Evolutionary conservation across 129 eudicot genomes (phyloP).

Genomic region (Dittrichia graveolens): DNA sequence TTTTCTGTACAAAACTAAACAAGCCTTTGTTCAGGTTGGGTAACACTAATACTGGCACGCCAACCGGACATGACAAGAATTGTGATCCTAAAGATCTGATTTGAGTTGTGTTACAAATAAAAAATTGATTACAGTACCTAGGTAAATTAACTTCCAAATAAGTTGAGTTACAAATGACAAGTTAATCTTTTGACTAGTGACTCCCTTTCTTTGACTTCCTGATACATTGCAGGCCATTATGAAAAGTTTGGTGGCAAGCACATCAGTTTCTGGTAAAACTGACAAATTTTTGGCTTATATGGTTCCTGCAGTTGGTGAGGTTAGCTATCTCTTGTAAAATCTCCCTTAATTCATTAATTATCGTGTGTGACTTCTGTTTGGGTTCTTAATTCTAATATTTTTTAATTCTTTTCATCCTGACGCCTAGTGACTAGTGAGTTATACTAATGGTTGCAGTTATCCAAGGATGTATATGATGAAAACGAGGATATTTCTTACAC

Average conservation of each 20-base stretch:
- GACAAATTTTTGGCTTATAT: slow-evolving; percentile 84
- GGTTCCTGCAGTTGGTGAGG: slow-evolving; percentile 88
- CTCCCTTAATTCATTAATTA: no score
- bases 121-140: no score
- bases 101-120: no score
- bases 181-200: no score
- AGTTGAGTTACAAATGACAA: slow-evolving; percentile 1
- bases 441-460: slow-evolving; percentile 50
- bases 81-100: no score
- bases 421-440: neutral
- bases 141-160: neutral
- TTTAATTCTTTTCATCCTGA: neutral
- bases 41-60: no score
- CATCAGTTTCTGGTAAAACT: slow-evolving; percentile 52
- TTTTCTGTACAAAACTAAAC: no score
- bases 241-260: slow-evolving; percentile 67
- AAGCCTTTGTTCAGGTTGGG: no score
- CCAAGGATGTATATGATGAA: slow-evolving; percentile 78
- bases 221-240: slow-evolving; percentile 84
- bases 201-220: no score
- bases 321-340: no score
- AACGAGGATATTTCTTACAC: slow-evolving; percentile 73
- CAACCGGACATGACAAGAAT: no score
- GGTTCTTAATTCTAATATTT: neutral
- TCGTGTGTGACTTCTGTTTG: neutral